Evolutionary conservation across 805 yeast genomes (phyloP).

Genomic region (Metschnikowia aberdeeniae): DNA sequence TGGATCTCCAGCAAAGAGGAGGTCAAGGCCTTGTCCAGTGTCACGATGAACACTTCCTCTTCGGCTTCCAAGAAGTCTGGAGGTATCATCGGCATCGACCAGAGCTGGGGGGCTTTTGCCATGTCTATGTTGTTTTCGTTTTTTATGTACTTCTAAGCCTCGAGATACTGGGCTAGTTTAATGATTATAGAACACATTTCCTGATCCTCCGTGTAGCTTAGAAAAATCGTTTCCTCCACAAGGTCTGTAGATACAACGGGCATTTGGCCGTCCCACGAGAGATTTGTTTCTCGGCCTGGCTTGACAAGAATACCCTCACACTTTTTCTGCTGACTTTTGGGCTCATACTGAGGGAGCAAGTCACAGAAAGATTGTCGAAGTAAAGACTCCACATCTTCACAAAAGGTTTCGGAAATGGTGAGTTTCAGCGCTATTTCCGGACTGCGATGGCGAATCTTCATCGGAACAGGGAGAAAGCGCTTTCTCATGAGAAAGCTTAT

Average conservation of each 20-base stretch:
- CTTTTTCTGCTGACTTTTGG: slow-evolving; percentile 2
- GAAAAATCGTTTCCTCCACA: slow-evolving; percentile 8
- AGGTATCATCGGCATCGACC: slow-evolving; percentile 13
- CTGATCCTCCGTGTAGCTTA: slow-evolving; percentile 17
- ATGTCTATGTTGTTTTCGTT: slow-evolving; percentile 14
- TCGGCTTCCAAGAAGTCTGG: slow-evolving; percentile 23
- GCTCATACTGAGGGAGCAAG: not conserved
- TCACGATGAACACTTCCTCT: slow-evolving; percentile 20
- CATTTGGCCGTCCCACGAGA: not conserved
- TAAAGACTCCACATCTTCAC: not conserved
- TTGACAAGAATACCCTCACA: slow-evolving; percentile 1
- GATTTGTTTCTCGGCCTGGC: not conserved
- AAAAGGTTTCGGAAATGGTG: not conserved
- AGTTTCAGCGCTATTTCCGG: not conserved
- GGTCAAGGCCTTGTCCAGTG: slow-evolving; percentile 24
- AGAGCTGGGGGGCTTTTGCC: slow-evolving; percentile 8
- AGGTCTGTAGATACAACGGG: slow-evolving; percentile 18
- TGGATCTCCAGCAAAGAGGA: slow-evolving; percentile 44
- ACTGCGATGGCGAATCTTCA: slow-evolving; percentile 20
- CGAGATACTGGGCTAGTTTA: slow-evolving; percentile 2
- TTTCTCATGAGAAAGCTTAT: slow-evolving; percentile 17
- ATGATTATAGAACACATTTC: slow-evolving; percentile 8
- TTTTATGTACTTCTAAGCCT: slow-evolving; percentile 8
- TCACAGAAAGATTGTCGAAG: not conserved
- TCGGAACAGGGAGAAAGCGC: slow-evolving; percentile 23